phyloP scores from a whole-genome alignment of 441 rosid genomes.

The Bocquillonia castaneifolia region DNA sequence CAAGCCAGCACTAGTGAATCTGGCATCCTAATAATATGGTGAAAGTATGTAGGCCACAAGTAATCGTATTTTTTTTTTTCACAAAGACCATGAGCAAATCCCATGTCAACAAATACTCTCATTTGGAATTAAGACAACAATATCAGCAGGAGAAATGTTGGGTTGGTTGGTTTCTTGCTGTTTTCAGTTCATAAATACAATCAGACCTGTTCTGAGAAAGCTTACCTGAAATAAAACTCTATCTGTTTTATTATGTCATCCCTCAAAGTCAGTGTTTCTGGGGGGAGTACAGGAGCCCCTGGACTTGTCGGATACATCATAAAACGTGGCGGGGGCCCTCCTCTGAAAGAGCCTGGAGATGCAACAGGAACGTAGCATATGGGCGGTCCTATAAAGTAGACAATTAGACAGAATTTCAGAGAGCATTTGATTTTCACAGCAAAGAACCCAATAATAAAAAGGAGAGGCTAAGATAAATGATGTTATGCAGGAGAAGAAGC shows the following conservation, averaged over 20 bases:
- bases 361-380: slow-evolving; percentile 58
- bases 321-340: slow-evolving; percentile 58
- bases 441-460: not conserved
- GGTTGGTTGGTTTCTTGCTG: slow-evolving; percentile 1
- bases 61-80: too few species aligned
- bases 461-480: not conserved
- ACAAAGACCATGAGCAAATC: too few species aligned
- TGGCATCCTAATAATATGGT: not conserved
- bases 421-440: slow-evolving; percentile 5
- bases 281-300: slow-evolving; percentile 43
- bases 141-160: not conserved
- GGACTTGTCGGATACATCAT: slow-evolving; percentile 50
- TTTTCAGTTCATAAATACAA: not conserved
- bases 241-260: slow-evolving; percentile 60
- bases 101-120: not conserved
- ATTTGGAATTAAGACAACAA: not conserved
- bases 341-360: slow-evolving; percentile 66
- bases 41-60: not conserved
- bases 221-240: slow-evolving; percentile 93
- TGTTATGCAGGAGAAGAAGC: not conserved
- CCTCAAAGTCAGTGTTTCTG: slow-evolving; percentile 46
- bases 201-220: not conserved
- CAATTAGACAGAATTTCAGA: slow-evolving; percentile 16
- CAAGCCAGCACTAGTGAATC: not conserved
- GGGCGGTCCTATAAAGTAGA: slow-evolving; percentile 48